Percentiles rank a stretch among this genome's conserved stretches.
phyloP scores from a whole-genome alignment of 495 filamentous ascomycete genomes.

The Hypoxylon fuscum region DNA sequence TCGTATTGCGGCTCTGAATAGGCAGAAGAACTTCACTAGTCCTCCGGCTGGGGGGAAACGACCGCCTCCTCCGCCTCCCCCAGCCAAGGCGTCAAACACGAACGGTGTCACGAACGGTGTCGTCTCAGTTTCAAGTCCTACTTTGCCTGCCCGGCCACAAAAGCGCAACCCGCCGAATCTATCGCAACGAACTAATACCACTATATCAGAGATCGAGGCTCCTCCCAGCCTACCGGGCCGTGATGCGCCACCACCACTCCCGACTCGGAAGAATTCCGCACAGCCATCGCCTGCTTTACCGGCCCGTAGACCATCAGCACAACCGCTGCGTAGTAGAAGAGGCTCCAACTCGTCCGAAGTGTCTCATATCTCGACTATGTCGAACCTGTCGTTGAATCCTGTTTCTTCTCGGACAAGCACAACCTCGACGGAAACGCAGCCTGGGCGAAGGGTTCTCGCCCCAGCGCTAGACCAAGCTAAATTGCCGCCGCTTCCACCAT shows the following conservation, averaged over 20 bases:
- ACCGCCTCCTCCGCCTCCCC: constrained; percentile 61
- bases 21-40: constrained; percentile 60
- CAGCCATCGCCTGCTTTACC: constrained; percentile 53
- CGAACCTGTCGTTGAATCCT: constrained; percentile 51
- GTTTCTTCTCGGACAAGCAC: constrained; percentile 45
- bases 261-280: constrained; percentile 44
- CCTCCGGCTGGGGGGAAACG: constrained; percentile 51
- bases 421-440: constrained; percentile 42
- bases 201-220: constrained; percentile 24
- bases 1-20: constrained; percentile 65
- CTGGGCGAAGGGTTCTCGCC: constrained; percentile 52
- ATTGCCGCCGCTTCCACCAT: constrained; percentile 59
- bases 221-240: constrained; percentile 39
- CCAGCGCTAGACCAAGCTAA: constrained; percentile 59
- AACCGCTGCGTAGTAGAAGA: constrained; percentile 45
- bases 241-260: constrained; percentile 50
- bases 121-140: constrained; percentile 41
- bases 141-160: constrained; percentile 49
- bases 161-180: constrained; percentile 47
- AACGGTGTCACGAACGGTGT: constrained; percentile 38
- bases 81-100: too few species aligned
- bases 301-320: constrained; percentile 50
- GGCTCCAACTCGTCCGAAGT: constrained; percentile 58
- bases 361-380: constrained; percentile 55
- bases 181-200: constrained; percentile 52